A percentile compares a stretch with the other conserved stretches of the same genome.
Conservation (phyloP, 345 rosid genomes). For the Clausena lansium region DNA sequence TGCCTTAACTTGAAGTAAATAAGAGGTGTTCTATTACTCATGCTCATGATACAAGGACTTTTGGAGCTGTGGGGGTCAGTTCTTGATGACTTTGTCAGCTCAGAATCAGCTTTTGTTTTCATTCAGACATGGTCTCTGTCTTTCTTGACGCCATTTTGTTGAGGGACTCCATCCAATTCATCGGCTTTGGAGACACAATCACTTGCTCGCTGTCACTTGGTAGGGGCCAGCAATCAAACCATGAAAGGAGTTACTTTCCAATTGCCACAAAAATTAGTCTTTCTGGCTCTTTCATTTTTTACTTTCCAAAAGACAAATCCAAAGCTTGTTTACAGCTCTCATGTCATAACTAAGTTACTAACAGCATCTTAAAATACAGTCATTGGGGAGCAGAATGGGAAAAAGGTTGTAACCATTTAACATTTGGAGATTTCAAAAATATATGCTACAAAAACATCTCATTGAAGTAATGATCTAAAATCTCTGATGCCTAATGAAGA, state of each 20-base stretch:
- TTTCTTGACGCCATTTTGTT: not conserved
- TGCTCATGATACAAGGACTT: not conserved
- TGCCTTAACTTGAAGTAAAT: too few relatives aligned
- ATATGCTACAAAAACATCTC: not conserved
- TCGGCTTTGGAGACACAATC: not conserved
- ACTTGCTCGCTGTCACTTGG: not conserved
- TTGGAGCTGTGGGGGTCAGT: not conserved
- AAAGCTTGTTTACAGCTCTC: not conserved
- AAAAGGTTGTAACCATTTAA: not conserved
- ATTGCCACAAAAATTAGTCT: not conserved
- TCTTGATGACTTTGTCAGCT: not conserved
- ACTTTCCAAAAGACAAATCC: not conserved
- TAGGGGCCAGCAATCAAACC: not conserved
- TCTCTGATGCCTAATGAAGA: not conserved
- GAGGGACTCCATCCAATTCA: not conserved
- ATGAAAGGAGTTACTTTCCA: not conserved
- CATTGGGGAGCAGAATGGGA: not conserved
- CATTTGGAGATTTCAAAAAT: not conserved
- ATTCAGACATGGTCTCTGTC: conserved; percentile 7
- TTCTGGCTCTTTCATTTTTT: not conserved
- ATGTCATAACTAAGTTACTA: not conserved
- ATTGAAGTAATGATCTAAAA: not conserved
- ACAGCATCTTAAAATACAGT: not conserved
- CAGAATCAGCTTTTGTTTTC: conserved; percentile 1
- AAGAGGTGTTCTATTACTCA: conserved; percentile 1